A percentile compares a stretch with the other conserved stretches of the same genome.
These are phyloP conservation scores for Gypsophila paniculata DNA, from an alignment of 179 eudicot species.

Conservation along the genomic window DNA sequence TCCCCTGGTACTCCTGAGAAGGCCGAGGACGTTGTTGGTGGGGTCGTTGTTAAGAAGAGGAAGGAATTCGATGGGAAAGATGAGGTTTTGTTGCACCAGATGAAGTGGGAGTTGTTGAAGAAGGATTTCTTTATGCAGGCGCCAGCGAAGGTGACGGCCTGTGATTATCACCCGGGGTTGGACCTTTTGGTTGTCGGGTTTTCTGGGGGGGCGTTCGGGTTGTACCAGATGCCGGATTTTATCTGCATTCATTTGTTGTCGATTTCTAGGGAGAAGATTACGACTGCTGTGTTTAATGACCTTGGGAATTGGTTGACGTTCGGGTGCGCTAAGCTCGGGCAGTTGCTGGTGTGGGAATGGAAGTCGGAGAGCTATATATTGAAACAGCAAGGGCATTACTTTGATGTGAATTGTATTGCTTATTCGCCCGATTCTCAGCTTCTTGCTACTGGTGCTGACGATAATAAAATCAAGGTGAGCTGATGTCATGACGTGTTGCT, in stretches of 20 bases:
- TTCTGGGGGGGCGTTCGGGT: constrained; percentile 81
- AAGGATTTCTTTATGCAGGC: constrained; percentile 89
- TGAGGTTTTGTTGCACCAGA: constrained; percentile 43
- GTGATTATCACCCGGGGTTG: constrained; percentile 76
- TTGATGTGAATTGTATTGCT: constrained; percentile 88
- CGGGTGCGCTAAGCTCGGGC: constrained; percentile 95
- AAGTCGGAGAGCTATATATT: constrained; percentile 88
- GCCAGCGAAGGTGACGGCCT: constrained; percentile 66
- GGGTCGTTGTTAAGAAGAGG: constrained; percentile 48
- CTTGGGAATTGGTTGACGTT: constrained; percentile 92
- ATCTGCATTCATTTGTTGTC: constrained; percentile 77
- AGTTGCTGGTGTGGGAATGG: constrained; percentile 99
- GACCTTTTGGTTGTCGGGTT: constrained; percentile 82
- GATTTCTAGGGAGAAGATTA: constrained; percentile 80
- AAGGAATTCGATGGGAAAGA: constrained; percentile 46
- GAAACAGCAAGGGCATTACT: constrained; percentile 98
- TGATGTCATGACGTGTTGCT: neutral
- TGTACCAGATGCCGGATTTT: constrained; percentile 95
- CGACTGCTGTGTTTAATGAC: constrained; percentile 79
- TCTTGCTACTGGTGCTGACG: constrained; percentile 97
- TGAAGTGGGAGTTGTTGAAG: constrained; percentile 77
- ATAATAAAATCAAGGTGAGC: constrained; percentile 87
- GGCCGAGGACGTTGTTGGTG: constrained; percentile 23
- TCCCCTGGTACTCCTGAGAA: constrained; percentile 86
- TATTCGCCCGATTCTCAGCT: constrained; percentile 95